phyloP scores from a whole-genome alignment of 2,329 filamentous ascomycete species.

The Ustilaginoidea virens region DNA sequence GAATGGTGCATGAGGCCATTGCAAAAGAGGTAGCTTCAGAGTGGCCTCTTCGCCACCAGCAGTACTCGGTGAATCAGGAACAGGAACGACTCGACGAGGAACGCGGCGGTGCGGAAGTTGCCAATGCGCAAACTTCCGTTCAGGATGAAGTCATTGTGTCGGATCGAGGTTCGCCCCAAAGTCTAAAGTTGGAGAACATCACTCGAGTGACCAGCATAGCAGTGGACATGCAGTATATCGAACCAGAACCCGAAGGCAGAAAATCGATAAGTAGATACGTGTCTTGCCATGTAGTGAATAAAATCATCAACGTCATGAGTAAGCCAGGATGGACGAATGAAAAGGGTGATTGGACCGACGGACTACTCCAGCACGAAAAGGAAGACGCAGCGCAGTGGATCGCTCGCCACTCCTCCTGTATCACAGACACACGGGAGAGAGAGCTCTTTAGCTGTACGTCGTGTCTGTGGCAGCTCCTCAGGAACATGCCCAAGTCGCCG shows the following conservation, averaged over 20 bases:
- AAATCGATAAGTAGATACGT: background rate
- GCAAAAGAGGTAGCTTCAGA: too few species aligned
- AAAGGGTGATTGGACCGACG: conserved; percentile 1
- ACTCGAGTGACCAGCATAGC: background rate
- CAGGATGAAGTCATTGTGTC: background rate
- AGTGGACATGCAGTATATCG: conserved; percentile 2
- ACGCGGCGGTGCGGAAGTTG: background rate
- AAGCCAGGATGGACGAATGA: conserved; percentile 1
- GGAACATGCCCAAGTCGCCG: conserved; percentile 2
- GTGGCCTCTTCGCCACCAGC: too few species aligned
- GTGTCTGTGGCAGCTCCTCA: background rate
- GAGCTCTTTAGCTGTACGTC: background rate
- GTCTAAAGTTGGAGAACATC: background rate
- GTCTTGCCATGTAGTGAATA: background rate
- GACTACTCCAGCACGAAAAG: background rate
- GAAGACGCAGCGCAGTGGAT: background rate
- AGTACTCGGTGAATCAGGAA: too few species aligned
- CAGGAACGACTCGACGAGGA: background rate
- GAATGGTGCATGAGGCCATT: too few species aligned
- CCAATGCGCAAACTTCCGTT: background rate
- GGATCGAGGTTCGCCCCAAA: background rate
- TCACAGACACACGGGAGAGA: background rate
- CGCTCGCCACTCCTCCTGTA: background rate
- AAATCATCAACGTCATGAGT: conserved; percentile 1
- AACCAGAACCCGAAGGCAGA: conserved; percentile 2